Conservation (phyloP, 805 yeast genomes). For the Yamadazyma nakazawae region DNA sequence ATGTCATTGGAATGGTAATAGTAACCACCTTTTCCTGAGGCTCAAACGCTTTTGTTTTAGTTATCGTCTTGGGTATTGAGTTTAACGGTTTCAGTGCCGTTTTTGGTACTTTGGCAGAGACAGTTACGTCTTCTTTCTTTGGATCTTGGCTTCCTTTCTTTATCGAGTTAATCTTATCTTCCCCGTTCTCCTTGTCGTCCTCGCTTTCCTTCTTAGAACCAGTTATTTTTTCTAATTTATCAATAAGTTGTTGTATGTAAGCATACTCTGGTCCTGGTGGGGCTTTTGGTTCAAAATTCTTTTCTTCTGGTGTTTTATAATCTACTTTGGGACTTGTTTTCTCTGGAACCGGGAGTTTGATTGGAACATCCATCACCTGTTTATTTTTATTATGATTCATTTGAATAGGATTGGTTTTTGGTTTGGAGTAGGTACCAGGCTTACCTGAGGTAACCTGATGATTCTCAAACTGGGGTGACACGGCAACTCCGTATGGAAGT, state of each 20-base stretch:
- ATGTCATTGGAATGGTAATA: background rate
- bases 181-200: background rate
- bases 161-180: background rate
- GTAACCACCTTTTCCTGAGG: background rate
- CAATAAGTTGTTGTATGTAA: background rate
- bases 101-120: too few relatives aligned
- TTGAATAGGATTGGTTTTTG: conserved; percentile 6
- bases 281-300: background rate
- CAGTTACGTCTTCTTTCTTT: too few relatives aligned
- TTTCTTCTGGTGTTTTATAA: background rate
- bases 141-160: background rate
- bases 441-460: conserved; percentile 4
- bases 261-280: background rate
- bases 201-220: background rate
- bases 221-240: background rate
- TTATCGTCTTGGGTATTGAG: too few relatives aligned
- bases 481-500: conserved; percentile 19
- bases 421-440: conserved; percentile 16
- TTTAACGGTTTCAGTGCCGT: too few relatives aligned
- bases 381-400: background rate
- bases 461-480: conserved; percentile 22
- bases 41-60: background rate
- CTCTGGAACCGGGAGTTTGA: background rate
- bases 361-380: background rate
- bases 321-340: background rate